Evolutionary conservation across 169 alveolate genomes (phyloP).

Genomic region (Eimeria zaria): DNA sequence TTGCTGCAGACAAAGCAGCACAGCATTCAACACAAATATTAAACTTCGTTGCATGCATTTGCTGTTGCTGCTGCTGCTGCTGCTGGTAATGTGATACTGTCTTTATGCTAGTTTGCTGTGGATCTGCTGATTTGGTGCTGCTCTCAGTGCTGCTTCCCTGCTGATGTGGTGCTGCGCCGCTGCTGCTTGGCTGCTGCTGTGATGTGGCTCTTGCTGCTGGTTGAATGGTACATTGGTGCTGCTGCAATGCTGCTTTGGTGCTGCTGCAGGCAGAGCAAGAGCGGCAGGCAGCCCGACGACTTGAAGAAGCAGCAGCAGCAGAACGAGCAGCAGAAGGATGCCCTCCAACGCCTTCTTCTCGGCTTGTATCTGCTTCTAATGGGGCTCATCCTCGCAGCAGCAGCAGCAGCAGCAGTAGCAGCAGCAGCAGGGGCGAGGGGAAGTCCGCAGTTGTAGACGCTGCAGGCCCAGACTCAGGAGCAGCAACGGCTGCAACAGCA

Average conservation of each 20-base stretch:
- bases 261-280: conserved; percentile 51
- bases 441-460: conserved; percentile 8
- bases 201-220: too few species aligned
- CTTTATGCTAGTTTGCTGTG: background rate
- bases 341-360: conserved; percentile 25
- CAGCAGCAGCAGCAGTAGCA: conserved; percentile 20
- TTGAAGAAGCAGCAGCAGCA: conserved; percentile 57
- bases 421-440: conserved; percentile 25
- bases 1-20: too few species aligned
- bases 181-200: too few species aligned
- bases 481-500: conserved; percentile 9
- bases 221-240: too few species aligned
- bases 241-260: too few species aligned
- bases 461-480: background rate
- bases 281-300: conserved; percentile 29
- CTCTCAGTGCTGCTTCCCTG: too few species aligned
- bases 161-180: too few species aligned
- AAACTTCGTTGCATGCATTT: background rate
- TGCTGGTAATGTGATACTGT: background rate
- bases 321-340: conserved; percentile 36
- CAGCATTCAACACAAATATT: too few species aligned
- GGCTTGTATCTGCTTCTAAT: conserved; percentile 28
- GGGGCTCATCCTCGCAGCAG: conserved; percentile 22
- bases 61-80: background rate
- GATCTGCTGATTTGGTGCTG: background rate